Evolutionary conservation across 2,329 filamentous ascomycete genomes (phyloP), one percentile per base, ranked within the genome.

Genomic region (Fusarium sp.): DNA sequence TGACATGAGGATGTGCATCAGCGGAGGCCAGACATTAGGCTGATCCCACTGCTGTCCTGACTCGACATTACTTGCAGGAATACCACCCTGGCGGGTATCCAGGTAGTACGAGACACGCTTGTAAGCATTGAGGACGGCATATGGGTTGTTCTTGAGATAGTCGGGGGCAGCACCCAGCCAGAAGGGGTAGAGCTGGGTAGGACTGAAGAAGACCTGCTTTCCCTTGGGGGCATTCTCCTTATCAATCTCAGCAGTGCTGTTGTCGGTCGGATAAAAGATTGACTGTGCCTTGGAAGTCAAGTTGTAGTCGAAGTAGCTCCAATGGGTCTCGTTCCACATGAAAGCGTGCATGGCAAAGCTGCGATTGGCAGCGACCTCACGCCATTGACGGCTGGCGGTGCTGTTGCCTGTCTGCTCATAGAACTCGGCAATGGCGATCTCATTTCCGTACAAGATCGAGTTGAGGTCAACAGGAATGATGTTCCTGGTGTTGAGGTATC

Each of bases 11-110:
- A 90, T 84, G 79, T 92, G 89, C 82, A 90, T 88, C 54, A 91
- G 84, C 6, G 90, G 90, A 15, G 91, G 90, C 91, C 91, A 93
- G 31, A 92, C 90, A 74, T 90, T 92, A 1, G 90, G 90, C 77
- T 91, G 86, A 61, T 93, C 91, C 91, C 91, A 93, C 77, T 92
- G 90, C 82, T 92, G 87, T 18, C 87, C 87, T 0, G 90, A 89
- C 49, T 79, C 75, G 62, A 89, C 81, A 75, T 92, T 92, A 7
- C 89, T 91, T 0, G 90, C 88, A 4, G 90, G 84, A 47, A 92
- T 88, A 39, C 86, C 90, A 39, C 91, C 90, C 1, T 80, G 79
- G 17, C 85, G 84, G 35, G 80, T 77, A 15, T 87, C 83, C 10
- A 92, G 85, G 38, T 88, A 85, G 60, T 82, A 78, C 4, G 82